Evolutionary conservation across 257 asterid genomes (phyloP), one percentile per base, ranked within the genome.

Genomic region (Rehmannia glutinosa): DNA sequence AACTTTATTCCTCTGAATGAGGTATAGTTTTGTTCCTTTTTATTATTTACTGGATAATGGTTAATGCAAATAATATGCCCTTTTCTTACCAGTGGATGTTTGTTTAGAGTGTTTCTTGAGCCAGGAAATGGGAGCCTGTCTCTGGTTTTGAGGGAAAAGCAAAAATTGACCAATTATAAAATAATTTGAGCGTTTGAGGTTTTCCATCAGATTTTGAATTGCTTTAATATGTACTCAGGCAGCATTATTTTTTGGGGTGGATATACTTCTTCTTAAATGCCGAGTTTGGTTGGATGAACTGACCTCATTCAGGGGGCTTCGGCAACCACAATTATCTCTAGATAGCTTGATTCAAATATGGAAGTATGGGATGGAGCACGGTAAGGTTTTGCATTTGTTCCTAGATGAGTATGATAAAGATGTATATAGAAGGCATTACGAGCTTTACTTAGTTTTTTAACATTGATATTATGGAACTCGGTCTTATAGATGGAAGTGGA

Each of bases 221-320:
- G 63, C 59, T 52, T 77, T 67, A 9, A 36, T 56, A 11, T 72
- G 62, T 73, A 19, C 63, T 68, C 86, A 89, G 98, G 89, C 95
- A 53, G 89, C 95, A 55, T 79, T 89, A 55, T 89, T 85, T 82
- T 91, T 92, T 81, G 96, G 97, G 64, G 95, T 89, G 72, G 98
- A 87, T 64, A 50, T 36, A 60, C 86, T 92, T 69, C 84, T 89
- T 60, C 74, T 60, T 65, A 84, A 74, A 55, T 92, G 96, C 73
- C 77, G 32, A 62, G 61, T 59, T 76, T 92, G 97, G 97, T 80
- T 89, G 76, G 77, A 60, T 25, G 84, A 85, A 54, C 74, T 84
- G 73, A 81, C 92, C 50, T 80, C 83, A 39, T 68, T 27, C 73
- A 47, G 54, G 19, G 84, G 67, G 67, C 19, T 7, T 78, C 81